Evolutionary conservation across 768 basidiomycete genomes (phyloP).

Genomic region (Goffeauzyma gilvescens): DNA sequence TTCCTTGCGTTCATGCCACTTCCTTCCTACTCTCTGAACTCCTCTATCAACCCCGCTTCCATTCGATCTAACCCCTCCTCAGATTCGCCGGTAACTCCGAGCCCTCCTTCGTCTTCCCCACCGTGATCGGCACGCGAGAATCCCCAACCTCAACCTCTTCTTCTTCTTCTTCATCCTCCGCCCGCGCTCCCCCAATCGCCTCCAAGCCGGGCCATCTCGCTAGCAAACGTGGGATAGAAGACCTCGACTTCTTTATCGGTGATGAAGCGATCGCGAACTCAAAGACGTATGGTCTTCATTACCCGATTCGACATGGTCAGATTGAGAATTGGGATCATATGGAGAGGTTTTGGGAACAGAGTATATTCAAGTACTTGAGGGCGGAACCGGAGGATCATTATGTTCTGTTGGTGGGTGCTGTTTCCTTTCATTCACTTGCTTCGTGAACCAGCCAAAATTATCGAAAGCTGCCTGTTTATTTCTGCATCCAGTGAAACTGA

Average conservation of each 20-base stretch:
- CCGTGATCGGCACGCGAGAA: slow-evolving; percentile 81
- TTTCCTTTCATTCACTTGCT: neutral
- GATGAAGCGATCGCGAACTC: slow-evolving; percentile 91
- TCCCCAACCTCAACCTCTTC: slow-evolving; percentile 40
- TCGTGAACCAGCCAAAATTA: too few relatives aligned
- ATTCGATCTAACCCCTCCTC: too few relatives aligned
- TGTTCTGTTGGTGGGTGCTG: slow-evolving; percentile 63
- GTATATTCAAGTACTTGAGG: slow-evolving; percentile 96
- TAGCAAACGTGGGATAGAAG: slow-evolving; percentile 90
- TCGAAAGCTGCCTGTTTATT: too few relatives aligned
- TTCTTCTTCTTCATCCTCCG: slow-evolving; percentile 12
- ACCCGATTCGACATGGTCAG: slow-evolving; percentile 92
- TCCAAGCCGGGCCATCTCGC: slow-evolving; percentile 78
- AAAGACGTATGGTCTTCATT: slow-evolving; percentile 88
- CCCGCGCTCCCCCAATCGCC: slow-evolving; percentile 41
- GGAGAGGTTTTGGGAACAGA: slow-evolving; percentile 99
- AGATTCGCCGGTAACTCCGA: slow-evolving; percentile 95
- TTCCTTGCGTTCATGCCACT: too few relatives aligned
- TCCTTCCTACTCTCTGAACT: too few relatives aligned
- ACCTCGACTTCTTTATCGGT: slow-evolving; percentile 98
- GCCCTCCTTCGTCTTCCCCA: slow-evolving; percentile 97
- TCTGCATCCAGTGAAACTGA: too few relatives aligned
- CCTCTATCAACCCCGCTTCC: too few relatives aligned
- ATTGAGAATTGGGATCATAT: slow-evolving; percentile 78
- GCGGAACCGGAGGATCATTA: slow-evolving; percentile 98